These are phyloP conservation scores for Leccinum subrobustum DNA, from an alignment of 1,284 basidiomycete genomes.

Conservation along the genomic window DNA sequence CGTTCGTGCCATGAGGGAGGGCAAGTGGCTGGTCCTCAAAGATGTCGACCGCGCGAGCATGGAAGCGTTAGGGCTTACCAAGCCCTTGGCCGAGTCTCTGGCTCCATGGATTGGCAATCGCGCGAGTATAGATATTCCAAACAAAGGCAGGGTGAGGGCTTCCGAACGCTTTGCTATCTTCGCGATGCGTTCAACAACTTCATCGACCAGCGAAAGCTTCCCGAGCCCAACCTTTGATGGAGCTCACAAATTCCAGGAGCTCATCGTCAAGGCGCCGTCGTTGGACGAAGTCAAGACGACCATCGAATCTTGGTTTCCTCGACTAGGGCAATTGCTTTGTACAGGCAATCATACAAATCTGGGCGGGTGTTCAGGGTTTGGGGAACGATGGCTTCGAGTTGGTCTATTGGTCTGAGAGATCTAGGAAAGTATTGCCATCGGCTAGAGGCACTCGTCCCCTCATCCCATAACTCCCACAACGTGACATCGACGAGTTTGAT, in stretches of 20 bases:
- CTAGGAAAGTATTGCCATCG: conserved; percentile 87
- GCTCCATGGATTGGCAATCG: conserved; percentile 71
- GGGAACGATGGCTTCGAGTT: conserved; percentile 49
- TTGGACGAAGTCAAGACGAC: conserved; percentile 70
- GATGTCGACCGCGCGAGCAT: conserved; percentile 89
- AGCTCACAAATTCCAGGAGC: conserved; percentile 77
- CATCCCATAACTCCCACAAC: conserved; percentile 48
- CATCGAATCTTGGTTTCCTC: conserved; percentile 63
- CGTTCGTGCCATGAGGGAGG: conserved; percentile 86
- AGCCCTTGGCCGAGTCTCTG: conserved; percentile 83
- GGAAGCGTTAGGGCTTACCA: conserved; percentile 83
- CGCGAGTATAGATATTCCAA: conserved; percentile 69
- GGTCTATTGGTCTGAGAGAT: conserved; percentile 79
- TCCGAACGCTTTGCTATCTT: conserved; percentile 77
- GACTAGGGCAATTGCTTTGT: conserved; percentile 50
- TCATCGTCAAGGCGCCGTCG: conserved; percentile 60
- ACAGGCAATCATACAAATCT: conserved; percentile 56
- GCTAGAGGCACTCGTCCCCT: conserved; percentile 62
- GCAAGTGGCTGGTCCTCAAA: conserved; percentile 93
- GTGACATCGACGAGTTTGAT: conserved; percentile 79
- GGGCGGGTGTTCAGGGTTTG: conserved; percentile 54
- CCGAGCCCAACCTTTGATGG: conserved; percentile 72
- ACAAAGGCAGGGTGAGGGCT: conserved; percentile 67
- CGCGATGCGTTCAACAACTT: conserved; percentile 69
- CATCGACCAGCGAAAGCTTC: conserved; percentile 44